Evolutionary conservation across 78 protist genomes (phyloP).

Genomic region (Dictyostelium purpureum): DNA sequence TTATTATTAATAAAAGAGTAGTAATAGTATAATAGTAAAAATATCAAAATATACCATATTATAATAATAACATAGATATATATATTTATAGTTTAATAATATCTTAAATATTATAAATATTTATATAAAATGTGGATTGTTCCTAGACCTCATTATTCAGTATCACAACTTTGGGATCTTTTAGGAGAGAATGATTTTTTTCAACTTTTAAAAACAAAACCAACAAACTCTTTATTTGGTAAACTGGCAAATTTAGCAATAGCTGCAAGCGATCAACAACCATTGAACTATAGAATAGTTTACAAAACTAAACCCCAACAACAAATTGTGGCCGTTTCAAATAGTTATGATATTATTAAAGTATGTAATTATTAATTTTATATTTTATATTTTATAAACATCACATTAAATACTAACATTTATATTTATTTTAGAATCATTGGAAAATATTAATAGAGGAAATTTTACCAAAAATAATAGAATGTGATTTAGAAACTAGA

Average conservation of each 20-base stretch:
- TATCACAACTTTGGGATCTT: slow-evolving; percentile 21
- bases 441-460: slow-evolving; percentile 32
- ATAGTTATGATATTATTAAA: slow-evolving; percentile 29
- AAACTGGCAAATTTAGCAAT: slow-evolving; percentile 52
- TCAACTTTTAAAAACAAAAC: slow-evolving; percentile 30
- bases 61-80: too few relatives aligned
- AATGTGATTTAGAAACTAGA: slow-evolving; percentile 36
- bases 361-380: neutral
- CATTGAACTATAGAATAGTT: slow-evolving; percentile 41
- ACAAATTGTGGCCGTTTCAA: slow-evolving; percentile 42
- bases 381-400: neutral
- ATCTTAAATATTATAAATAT: neutral
- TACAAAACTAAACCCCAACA: slow-evolving; percentile 28
- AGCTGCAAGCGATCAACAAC: slow-evolving; percentile 40
- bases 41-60: neutral
- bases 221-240: slow-evolving; percentile 28
- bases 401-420: neutral
- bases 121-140: slow-evolving; percentile 46
- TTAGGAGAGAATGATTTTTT: slow-evolving; percentile 15
- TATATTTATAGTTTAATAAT: too few relatives aligned
- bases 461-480: neutral
- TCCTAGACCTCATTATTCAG: slow-evolving; percentile 57
- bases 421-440: neutral
- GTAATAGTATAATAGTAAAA: neutral
- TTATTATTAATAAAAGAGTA: too few relatives aligned